phyloP scores from a whole-genome alignment of 2,329 filamentous ascomycete genomes.

The Bipolaris cookei region DNA sequence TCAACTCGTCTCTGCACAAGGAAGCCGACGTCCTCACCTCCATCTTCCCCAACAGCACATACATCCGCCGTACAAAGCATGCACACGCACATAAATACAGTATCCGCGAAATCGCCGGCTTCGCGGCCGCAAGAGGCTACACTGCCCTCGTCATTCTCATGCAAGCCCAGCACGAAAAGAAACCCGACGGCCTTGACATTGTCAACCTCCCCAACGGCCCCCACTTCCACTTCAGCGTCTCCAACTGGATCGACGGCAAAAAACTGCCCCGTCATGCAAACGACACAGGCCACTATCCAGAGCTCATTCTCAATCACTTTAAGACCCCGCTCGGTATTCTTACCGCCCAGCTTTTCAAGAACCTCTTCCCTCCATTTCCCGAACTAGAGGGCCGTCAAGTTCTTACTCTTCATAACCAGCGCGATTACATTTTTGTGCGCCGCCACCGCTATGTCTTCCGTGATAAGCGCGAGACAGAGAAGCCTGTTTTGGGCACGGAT shows the following conservation, averaged over 20 bases:
- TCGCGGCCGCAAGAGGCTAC: slow-evolving; percentile 80
- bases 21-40: slow-evolving; percentile 79
- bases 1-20: slow-evolving; percentile 86
- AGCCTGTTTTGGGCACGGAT: slow-evolving; percentile 80
- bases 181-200: slow-evolving; percentile 79
- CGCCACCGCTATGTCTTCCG: slow-evolving; percentile 92
- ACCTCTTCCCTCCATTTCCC: slow-evolving; percentile 78
- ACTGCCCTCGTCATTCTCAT: slow-evolving; percentile 84
- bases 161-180: slow-evolving; percentile 78
- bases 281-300: slow-evolving; percentile 84
- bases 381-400: slow-evolving; percentile 88
- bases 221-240: slow-evolving; percentile 90
- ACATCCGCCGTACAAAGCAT: slow-evolving; percentile 85
- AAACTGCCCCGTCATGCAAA: slow-evolving; percentile 90
- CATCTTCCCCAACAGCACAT: slow-evolving; percentile 80
- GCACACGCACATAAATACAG: slow-evolving; percentile 89
- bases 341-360: slow-evolving; percentile 81
- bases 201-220: slow-evolving; percentile 84
- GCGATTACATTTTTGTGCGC: slow-evolving; percentile 93
- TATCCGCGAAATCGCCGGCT: slow-evolving; percentile 85
- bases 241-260: slow-evolving; percentile 88
- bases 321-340: slow-evolving; percentile 88
- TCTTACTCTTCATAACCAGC: slow-evolving; percentile 90
- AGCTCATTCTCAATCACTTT: slow-evolving; percentile 92
- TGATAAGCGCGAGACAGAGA: slow-evolving; percentile 85